These are phyloP conservation scores for Saturnispora silvae DNA, from an alignment of 805 yeast genomes.

Conservation along the genomic window DNA sequence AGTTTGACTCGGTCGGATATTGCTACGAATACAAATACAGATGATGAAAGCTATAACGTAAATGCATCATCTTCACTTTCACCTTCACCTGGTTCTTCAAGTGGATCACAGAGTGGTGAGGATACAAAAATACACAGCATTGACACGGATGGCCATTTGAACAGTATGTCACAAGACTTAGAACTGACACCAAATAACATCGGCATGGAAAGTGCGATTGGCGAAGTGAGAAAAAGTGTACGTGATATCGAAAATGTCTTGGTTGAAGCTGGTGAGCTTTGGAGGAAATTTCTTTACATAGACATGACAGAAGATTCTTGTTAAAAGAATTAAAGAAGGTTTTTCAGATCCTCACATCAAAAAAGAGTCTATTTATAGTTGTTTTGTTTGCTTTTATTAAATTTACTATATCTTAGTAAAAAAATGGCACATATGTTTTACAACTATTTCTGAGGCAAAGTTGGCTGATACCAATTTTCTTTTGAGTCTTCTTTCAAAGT, in stretches of 20 bases:
- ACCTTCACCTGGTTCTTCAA: neutral
- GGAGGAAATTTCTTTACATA: slow-evolving; percentile 73
- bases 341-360: neutral
- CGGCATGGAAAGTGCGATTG: slow-evolving; percentile 10
- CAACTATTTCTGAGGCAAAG: too few relatives aligned
- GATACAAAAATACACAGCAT: too few relatives aligned
- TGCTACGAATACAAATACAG: slow-evolving; percentile 15
- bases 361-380: too few relatives aligned
- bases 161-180: slow-evolving; percentile 1
- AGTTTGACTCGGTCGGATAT: slow-evolving; percentile 28
- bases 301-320: slow-evolving; percentile 38
- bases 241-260: slow-evolving; percentile 64
- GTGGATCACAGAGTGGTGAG: slow-evolving; percentile 1
- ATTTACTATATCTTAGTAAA: neutral
- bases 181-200: neutral
- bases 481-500: too few relatives aligned
- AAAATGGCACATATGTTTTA: neutral
- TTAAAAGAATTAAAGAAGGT: neutral
- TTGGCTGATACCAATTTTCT: too few relatives aligned
- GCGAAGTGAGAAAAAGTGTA: slow-evolving; percentile 18
- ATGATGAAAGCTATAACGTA: slow-evolving; percentile 5
- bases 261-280: slow-evolving; percentile 72
- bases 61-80: slow-evolving; percentile 1
- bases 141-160: slow-evolving; percentile 4
- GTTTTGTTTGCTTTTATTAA: too few relatives aligned